Percentiles rank a stretch among this genome's conserved stretches.
Conservation (phyloP, 805 yeast genomes). For the Aciculoconidium aculeatum region DNA sequence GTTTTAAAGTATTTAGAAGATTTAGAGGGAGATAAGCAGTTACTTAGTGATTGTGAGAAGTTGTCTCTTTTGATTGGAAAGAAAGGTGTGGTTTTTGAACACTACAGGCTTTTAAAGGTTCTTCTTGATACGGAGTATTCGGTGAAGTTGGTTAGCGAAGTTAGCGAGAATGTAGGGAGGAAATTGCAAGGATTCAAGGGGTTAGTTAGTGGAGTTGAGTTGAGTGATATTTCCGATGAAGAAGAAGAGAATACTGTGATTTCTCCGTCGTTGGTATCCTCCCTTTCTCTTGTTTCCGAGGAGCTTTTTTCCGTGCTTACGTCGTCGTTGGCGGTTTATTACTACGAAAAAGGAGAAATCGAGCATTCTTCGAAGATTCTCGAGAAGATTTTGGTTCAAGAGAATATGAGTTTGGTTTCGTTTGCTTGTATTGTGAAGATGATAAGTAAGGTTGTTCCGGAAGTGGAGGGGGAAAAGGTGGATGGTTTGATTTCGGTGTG, state of each 20-base stretch:
- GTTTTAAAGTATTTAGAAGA: conserved; percentile 22
- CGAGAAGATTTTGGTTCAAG: conserved; percentile 16
- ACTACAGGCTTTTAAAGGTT: conserved; percentile 14
- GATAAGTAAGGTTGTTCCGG: conserved; percentile 12
- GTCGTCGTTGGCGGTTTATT: conserved; percentile 20
- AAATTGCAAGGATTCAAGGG: conserved; percentile 17
- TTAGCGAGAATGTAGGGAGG: conserved; percentile 8
- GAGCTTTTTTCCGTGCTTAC: conserved; percentile 30
- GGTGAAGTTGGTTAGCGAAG: conserved; percentile 11
- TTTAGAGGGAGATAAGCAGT: conserved; percentile 10
- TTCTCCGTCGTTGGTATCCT: conserved; percentile 13
- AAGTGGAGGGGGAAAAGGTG: conserved; percentile 18
- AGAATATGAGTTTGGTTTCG: conserved; percentile 23
- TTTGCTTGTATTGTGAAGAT: conserved; percentile 28
- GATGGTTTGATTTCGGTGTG: conserved; percentile 22
- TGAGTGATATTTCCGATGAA: conserved; percentile 22
- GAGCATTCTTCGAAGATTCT: conserved; percentile 18
- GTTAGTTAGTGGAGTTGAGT: conserved; percentile 22
- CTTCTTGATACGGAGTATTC: conserved; percentile 12
- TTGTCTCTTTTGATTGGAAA: too few species aligned
- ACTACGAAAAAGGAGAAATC: conserved; percentile 13
- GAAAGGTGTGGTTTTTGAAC: conserved; percentile 6
- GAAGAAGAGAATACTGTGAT: conserved; percentile 7
- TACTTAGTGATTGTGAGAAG: too few species aligned
- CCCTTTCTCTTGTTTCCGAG: conserved; percentile 27